phyloP scores from a whole-genome alignment of 371 early-diverging fungal genomes.

The Syncephalis plumigaleata region DNA sequence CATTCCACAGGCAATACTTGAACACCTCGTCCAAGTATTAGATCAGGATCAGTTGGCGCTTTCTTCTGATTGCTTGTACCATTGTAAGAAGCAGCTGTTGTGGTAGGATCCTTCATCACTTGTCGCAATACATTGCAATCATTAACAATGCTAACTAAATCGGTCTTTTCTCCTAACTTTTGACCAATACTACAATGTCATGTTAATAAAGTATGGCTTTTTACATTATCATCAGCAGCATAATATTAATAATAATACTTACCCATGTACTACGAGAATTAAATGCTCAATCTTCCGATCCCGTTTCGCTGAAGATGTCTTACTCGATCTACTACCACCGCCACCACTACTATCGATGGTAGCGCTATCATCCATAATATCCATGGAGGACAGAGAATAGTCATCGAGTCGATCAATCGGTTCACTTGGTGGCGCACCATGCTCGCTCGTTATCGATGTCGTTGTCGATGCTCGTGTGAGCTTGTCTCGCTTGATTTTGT shows the following conservation, averaged over 20 bases:
- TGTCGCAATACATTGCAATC: conserved; percentile 18
- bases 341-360: too few species aligned
- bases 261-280: conserved; percentile 65
- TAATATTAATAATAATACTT: conserved; percentile 4
- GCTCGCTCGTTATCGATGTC: conserved; percentile 17
- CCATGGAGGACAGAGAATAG: too few species aligned
- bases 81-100: conserved; percentile 5
- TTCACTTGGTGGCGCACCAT: conserved; percentile 6
- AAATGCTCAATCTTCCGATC: conserved; percentile 53
- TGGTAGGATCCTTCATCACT: conserved; percentile 4
- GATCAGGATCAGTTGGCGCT: neutral
- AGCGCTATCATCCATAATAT: too few species aligned
- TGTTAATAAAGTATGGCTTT: neutral
- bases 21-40: conserved; percentile 25
- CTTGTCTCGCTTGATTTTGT: conserved; percentile 4
- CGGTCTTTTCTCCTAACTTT: conserved; percentile 55
- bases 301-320: conserved; percentile 39
- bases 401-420: neutral
- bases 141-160: conserved; percentile 51
- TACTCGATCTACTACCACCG: conserved; percentile 18
- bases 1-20: conserved; percentile 72
- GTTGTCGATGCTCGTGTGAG: conserved; percentile 6
- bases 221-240: too few species aligned
- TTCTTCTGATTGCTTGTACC: too few species aligned
- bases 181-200: conserved; percentile 45